Evolutionary conservation across 2,329 filamentous ascomycete species (phyloP), one percentile per base, ranked within the genome.

Genomic region (Nakataea oryzae): DNA sequence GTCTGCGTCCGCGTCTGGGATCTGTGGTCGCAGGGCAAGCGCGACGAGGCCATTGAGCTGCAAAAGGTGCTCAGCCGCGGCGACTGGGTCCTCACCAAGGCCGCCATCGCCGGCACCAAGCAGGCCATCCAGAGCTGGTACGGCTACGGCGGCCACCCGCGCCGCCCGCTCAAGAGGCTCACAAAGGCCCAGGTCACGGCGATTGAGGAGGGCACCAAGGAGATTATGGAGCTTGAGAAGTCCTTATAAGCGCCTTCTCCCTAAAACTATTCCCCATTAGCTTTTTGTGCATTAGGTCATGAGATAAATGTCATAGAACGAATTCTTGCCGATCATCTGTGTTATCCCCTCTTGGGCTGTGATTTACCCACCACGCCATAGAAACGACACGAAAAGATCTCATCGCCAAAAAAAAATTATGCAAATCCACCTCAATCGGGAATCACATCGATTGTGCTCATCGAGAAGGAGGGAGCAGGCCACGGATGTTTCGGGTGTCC

Each of bases 51-150:
- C 8, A 82, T 87, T 67, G 83, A 81, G 66, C 76, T 93, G 70
- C 91, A 96, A 72, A 89, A 88, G 74, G 75, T 87, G n/a, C 82
- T 96, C 65, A 87, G 87, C 69, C 86, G 86, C 70, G 87, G 87
- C 34, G 91, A 96, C 74, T 96, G 90, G 90, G 86, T 87, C 56
- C 78, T 93, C 62, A 95, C 91, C 65, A 92, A 92, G 77, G 81
- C 88, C 0, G 89, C 89, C 57, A 91, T 95, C 68, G 87, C 91
- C 1, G 91, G 90, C n/a, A 95, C 91, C 27, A 96, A 96, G 81
- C 85, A 84, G 67, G 90, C 88, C 13, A 86, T 96, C 68, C 86
- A 95, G 78, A 85, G 79, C 67, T 91, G 91, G 74, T 91, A 85
- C 71, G 90, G 90, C 59, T 96, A 96, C 72, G 91, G 91, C 30